A percentile compares a stretch with the other conserved stretches of the same genome.
Conservation (phyloP, 2,329 filamentous ascomycete genomes). For the Gremmenia infestans region DNA sequence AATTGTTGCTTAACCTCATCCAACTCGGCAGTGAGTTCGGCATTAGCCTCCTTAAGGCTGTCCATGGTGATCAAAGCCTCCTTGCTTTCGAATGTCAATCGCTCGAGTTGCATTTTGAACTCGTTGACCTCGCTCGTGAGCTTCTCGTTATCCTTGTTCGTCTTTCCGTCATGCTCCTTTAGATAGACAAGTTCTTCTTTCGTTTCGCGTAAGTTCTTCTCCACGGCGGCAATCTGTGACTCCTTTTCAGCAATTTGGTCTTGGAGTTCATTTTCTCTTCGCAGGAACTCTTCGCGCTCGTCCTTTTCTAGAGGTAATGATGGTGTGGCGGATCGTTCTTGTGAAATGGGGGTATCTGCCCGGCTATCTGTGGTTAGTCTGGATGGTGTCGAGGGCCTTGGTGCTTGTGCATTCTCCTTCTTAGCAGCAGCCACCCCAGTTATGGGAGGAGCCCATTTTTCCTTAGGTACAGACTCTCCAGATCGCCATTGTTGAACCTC, state of each 20-base stretch:
- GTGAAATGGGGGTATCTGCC: conserved; percentile 58
- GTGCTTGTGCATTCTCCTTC: conserved; percentile 39
- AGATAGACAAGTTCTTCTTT: conserved; percentile 82
- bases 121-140: conserved; percentile 84
- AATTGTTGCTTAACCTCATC: conserved; percentile 96
- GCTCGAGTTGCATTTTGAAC: conserved; percentile 93
- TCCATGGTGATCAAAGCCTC: conserved; percentile 98
- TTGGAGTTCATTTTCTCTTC: conserved; percentile 93
- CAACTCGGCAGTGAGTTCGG: conserved; percentile 84
- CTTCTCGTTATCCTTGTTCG: conserved; percentile 85
- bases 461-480: conserved; percentile 83
- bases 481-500: conserved; percentile 85
- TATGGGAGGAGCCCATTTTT: conserved; percentile 73
- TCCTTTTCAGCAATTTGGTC: conserved; percentile 95
- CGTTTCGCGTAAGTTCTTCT: conserved; percentile 74
- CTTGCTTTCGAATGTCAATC: conserved; percentile 91
- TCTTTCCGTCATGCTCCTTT: conserved; percentile 79
- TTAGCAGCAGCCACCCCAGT: conserved; percentile 49
- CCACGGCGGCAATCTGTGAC: conserved; percentile 69
- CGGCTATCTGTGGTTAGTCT: conserved; percentile 52
- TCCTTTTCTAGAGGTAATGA: conserved; percentile 89
- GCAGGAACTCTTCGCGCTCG: conserved; percentile 91
- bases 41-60: conserved; percentile 89
- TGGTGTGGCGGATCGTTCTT: conserved; percentile 82
- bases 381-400: conserved; percentile 55